phyloP scores from a whole-genome alignment of 2,329 filamentous ascomycete genomes.

The Clarireedia hainanense region DNA sequence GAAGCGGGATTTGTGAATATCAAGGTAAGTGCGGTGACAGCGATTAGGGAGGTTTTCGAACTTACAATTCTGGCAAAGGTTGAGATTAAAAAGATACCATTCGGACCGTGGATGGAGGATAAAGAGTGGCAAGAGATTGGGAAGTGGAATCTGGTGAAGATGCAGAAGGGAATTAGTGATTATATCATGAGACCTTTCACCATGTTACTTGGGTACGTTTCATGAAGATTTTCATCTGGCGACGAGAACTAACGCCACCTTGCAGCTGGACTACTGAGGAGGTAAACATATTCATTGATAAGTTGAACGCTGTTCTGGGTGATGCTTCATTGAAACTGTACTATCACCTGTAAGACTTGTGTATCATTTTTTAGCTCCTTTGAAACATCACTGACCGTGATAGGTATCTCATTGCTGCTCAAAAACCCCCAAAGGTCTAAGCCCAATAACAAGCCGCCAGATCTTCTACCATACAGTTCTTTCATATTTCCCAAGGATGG shows the following conservation, averaged over 20 bases:
- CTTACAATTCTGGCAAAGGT: neutral
- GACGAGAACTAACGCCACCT: neutral
- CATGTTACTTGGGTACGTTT: neutral
- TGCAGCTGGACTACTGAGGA: neutral
- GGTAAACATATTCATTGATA: neutral
- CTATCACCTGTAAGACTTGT: neutral
- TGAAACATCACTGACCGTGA: neutral
- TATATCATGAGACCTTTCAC: neutral
- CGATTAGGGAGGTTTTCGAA: constrained; percentile 2
- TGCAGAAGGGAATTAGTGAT: constrained; percentile 12
- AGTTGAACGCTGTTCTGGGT: neutral
- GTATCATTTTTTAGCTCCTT: neutral
- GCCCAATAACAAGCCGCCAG: no score
- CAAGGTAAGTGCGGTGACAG: constrained; percentile 34
- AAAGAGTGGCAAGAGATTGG: constrained; percentile 11
- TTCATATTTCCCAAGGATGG: no score
- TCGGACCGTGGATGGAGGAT: constrained; percentile 39
- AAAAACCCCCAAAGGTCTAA: neutral
- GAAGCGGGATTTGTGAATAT: constrained; percentile 39
- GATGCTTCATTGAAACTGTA: neutral
- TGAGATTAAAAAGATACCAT: constrained; percentile 23
- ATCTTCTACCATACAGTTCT: no score
- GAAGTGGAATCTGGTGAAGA: constrained; percentile 12
- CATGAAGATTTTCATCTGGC: neutral
- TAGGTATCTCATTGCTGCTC: neutral